These are phyloP conservation scores for Helicosporidium sp. DNA, from an alignment of 139 green algal species.

Conservation along the genomic window DNA sequence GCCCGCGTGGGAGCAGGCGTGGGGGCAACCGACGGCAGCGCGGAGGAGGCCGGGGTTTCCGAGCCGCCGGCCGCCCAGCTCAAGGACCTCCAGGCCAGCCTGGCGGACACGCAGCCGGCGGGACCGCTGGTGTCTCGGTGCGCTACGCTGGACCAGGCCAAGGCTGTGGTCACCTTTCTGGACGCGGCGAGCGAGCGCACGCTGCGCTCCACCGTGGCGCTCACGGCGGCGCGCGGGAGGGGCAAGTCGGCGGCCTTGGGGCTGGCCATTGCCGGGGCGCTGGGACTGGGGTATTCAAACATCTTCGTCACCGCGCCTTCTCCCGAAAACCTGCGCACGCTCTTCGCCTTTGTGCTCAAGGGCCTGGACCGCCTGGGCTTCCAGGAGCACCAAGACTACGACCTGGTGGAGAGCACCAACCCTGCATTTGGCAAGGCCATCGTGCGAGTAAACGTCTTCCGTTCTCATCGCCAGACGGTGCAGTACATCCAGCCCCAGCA, in stretches of 20 bases:
- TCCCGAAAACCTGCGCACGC: constrained; percentile 88
- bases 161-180: constrained; percentile 84
- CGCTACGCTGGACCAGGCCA: constrained; percentile 61
- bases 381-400: constrained; percentile 94
- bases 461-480: constrained; percentile 57
- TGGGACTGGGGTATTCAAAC: constrained; percentile 85
- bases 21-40: constrained; percentile 14
- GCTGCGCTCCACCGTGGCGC: constrained; percentile 76
- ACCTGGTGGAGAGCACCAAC: constrained; percentile 83
- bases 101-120: constrained; percentile 58
- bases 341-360: constrained; percentile 96
- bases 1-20: constrained; percentile 6
- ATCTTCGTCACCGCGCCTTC: constrained; percentile 94
- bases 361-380: constrained; percentile 68
- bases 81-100: constrained; percentile 48
- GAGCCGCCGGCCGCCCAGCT: too few relatives aligned
- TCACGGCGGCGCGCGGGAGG: constrained; percentile 74
- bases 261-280: constrained; percentile 56
- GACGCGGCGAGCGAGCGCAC: constrained; percentile 90
- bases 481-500: constrained; percentile 94
- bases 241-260: constrained; percentile 87
- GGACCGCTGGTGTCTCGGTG: constrained; percentile 34
- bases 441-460: constrained; percentile 82
- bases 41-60: too few relatives aligned
- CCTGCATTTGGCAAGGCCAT: constrained; percentile 71